Conservation (phyloP, 83 land plant species). For the Thuja plicata region DNA sequence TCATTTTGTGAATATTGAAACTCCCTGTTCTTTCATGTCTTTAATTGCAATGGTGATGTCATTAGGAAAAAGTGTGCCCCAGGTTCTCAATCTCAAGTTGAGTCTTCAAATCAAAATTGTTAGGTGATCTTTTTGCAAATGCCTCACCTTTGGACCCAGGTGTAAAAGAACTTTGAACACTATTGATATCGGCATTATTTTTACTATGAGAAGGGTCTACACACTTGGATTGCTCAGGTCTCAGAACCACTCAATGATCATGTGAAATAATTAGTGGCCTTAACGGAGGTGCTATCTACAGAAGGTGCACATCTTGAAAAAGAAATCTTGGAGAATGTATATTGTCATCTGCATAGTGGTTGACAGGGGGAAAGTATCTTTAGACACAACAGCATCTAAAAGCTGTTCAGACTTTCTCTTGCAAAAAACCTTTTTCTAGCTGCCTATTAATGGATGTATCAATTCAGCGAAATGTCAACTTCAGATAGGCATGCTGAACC, state of each 20-base stretch:
- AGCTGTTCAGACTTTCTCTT: slow-evolving; percentile 26
- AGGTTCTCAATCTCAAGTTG: slow-evolving; percentile 37
- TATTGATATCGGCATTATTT: slow-evolving; percentile 7
- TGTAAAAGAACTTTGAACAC: slow-evolving; percentile 7
- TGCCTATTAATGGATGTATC: background rate
- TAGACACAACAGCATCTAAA: slow-evolving; percentile 35
- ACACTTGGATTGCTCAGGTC: slow-evolving; percentile 17
- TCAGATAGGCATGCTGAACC: background rate
- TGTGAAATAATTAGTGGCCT: background rate
- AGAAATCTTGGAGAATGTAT: background rate
- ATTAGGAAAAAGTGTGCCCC: slow-evolving; percentile 1
- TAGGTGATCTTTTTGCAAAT: slow-evolving; percentile 26
- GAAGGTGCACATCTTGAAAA: background rate
- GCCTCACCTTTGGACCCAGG: background rate
- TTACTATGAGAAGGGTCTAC: slow-evolving; percentile 5
- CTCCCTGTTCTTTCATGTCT: too few relatives aligned
- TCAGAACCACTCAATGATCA: slow-evolving; percentile 13
- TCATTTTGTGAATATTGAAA: too few relatives aligned
- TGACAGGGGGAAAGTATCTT: background rate
- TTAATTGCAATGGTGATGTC: too few relatives aligned
- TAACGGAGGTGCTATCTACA: background rate
- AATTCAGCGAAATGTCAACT: background rate
- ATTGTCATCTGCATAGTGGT: background rate
- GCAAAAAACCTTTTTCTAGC: slow-evolving; percentile 18
- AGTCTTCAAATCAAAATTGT: slow-evolving; percentile 25